Conservation (phyloP, 116 monocot genomes). For the Cymodocea nodosa region DNA sequence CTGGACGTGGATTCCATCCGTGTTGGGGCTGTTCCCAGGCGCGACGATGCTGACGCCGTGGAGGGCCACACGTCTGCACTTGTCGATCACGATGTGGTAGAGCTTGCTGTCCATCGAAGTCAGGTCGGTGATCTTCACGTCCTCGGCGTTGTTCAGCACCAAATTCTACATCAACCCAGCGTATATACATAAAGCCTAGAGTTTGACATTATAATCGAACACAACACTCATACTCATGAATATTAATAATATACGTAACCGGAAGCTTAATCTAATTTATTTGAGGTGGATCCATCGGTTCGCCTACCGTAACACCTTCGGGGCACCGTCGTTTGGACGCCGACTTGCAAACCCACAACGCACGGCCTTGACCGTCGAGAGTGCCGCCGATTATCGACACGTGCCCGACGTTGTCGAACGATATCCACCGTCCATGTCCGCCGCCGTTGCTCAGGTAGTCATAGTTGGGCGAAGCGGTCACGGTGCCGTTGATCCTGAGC, state of each 20-base stretch:
- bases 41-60: slow-evolving; percentile 5
- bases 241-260: too few species aligned
- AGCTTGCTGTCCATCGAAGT: slow-evolving; percentile 49
- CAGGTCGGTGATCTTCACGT: slow-evolving; percentile 27
- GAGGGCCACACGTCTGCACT: slow-evolving; percentile 20
- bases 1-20: slow-evolving; percentile 23
- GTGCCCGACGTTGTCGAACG: slow-evolving; percentile 2
- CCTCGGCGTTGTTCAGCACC: slow-evolving; percentile 26
- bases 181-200: too few species aligned
- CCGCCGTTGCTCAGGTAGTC: not conserved
- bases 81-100: slow-evolving; percentile 42
- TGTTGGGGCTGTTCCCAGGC: slow-evolving; percentile 19
- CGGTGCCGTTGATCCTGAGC: slow-evolving; percentile 9
- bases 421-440: slow-evolving; percentile 11
- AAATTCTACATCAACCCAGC: slow-evolving; percentile 26
- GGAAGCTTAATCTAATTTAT: too few species aligned
- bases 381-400: slow-evolving; percentile 5
- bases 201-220: too few species aligned
- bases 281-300: too few species aligned
- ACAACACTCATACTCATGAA: too few species aligned
- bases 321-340: not conserved
- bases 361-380: slow-evolving; percentile 2
- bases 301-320: not conserved
- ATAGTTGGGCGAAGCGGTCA: slow-evolving; percentile 10
- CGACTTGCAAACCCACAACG: slow-evolving; percentile 10